Evolutionary conservation across 1,284 basidiomycete genomes (phyloP).

Genomic region (Tilletia indica): DNA sequence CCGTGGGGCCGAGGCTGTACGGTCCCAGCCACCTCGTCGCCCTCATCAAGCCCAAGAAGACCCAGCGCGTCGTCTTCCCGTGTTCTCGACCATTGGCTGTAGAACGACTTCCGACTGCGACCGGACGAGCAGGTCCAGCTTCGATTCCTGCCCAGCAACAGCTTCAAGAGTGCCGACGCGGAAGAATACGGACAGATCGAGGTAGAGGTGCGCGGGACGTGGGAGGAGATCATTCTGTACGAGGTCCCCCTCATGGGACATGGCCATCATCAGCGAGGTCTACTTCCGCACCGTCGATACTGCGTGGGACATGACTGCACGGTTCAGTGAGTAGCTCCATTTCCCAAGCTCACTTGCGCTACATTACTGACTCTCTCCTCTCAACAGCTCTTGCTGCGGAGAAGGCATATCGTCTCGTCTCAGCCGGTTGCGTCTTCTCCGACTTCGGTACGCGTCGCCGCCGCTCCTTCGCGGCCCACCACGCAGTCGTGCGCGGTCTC

Average conservation of each 20-base stretch:
- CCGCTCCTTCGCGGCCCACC: slow-evolving; percentile 76
- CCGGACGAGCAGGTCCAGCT: slow-evolving; percentile 74
- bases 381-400: slow-evolving; percentile 64
- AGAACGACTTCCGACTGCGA: slow-evolving; percentile 67
- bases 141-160: slow-evolving; percentile 65
- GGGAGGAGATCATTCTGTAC: slow-evolving; percentile 90
- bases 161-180: slow-evolving; percentile 17
- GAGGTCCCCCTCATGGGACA: slow-evolving; percentile 95
- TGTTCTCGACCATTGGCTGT: slow-evolving; percentile 73
- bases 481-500: slow-evolving; percentile 72
- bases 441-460: slow-evolving; percentile 92
- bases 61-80: too few species aligned
- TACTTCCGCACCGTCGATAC: slow-evolving; percentile 70
- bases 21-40: too few species aligned
- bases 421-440: slow-evolving; percentile 72
- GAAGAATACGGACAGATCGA: slow-evolving; percentile 68
- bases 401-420: slow-evolving; percentile 72
- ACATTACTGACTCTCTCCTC: slow-evolving; percentile 48
- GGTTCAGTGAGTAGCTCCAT: slow-evolving; percentile 63
- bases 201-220: slow-evolving; percentile 73
- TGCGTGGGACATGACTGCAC: slow-evolving; percentile 79
- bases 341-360: slow-evolving; percentile 19
- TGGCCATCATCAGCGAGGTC: slow-evolving; percentile 77
- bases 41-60: too few species aligned
- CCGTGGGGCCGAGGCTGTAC: slow-evolving; percentile 10